Base-by-base conservation (phyloP, 1,284 basidiomycete species). In the Entoloma clypeatum region DNA sequence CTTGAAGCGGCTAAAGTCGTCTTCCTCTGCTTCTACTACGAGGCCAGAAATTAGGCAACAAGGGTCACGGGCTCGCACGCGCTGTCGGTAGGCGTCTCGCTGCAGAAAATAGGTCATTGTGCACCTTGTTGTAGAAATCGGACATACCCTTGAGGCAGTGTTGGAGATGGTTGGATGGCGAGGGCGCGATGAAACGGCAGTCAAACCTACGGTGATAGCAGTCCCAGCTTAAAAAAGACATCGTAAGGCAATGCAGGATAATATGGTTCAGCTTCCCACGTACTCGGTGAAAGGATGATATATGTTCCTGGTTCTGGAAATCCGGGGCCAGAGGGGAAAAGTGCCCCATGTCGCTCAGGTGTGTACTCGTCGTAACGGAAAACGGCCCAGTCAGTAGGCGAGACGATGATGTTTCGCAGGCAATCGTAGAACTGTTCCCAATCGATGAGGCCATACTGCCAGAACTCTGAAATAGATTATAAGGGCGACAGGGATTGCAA, bases 41-140 rank as follows among this genome's bases (percentile, higher is more conserved):
- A 34, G 23, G 40, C 47, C 41, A 23, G 49, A 39, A 25, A 49
- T 47, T 13, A 52, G 34, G 32, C 50, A 52, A 14, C 36, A 36
- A 31, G 30, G 36, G 31, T 52, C 50, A 35, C 50, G 41, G 25
- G 13, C 25, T 21, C 33, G 36, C 32, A 36, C 33, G 43, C 47
- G 49, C 23, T 34, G 25, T 26, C 16, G 38, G 32, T 46, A 49
- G 34, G 36, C 32, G 9, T 29, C 16, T 22, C 37, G 24, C 45
- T 45, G 33, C 45, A 40, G 27, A 43, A n/a, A 34, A 23, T 17
- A 13, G 26, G 38, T 36, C 24, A 33, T 29, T 44, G 14, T 29
- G 19, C 23, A 28, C 19, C 33, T 35, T 35, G 33, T 35, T 35
- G 30, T 21, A n/a, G n/a, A n/a, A n/a, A n/a, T n/a, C n/a, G n/a